Evolutionary conservation across 495 filamentous ascomycete genomes (phyloP).

Genomic region (Penicillium chermesinum): DNA sequence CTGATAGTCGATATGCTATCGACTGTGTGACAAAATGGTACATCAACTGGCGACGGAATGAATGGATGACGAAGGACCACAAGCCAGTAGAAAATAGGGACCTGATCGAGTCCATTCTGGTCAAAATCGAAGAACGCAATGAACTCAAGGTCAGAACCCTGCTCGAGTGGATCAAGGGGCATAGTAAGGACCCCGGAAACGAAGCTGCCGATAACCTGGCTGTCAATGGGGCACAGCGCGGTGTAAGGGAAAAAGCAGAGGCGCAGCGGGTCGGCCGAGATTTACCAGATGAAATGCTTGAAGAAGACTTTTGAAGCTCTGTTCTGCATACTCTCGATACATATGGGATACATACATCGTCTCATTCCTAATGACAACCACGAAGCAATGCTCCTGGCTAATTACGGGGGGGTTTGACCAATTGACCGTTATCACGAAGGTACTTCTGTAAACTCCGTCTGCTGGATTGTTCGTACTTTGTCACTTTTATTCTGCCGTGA

Average conservation of each 20-base stretch:
- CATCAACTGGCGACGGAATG: slow-evolving; percentile 68
- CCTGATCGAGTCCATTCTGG: slow-evolving; percentile 66
- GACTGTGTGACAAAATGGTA: slow-evolving; percentile 87
- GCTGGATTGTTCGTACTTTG: no score
- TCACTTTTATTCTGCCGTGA: not conserved
- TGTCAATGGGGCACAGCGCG: slow-evolving; percentile 50
- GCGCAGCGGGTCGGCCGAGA: slow-evolving; percentile 20
- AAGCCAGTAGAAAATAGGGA: slow-evolving; percentile 82
- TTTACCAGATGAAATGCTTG: slow-evolving; percentile 30
- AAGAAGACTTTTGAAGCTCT: slow-evolving; percentile 25
- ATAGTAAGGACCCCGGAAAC: slow-evolving; percentile 64
- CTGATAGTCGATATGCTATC: slow-evolving; percentile 84
- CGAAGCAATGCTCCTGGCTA: not conserved
- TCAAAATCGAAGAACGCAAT: slow-evolving; percentile 65
- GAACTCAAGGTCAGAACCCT: slow-evolving; percentile 54
- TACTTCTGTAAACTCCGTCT: no score
- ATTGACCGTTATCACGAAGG: no score
- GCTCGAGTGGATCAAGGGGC: slow-evolving; percentile 88
- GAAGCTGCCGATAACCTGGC: slow-evolving; percentile 76
- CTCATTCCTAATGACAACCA: not conserved
- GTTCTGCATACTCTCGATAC: not conserved
- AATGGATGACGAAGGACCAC: slow-evolving; percentile 66
- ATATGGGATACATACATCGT: not conserved
- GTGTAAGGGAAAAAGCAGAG: slow-evolving; percentile 28
- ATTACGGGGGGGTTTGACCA: no score